phyloP scores from a whole-genome alignment of 495 filamentous ascomycete genomes.

The Hamigera avellanea region DNA sequence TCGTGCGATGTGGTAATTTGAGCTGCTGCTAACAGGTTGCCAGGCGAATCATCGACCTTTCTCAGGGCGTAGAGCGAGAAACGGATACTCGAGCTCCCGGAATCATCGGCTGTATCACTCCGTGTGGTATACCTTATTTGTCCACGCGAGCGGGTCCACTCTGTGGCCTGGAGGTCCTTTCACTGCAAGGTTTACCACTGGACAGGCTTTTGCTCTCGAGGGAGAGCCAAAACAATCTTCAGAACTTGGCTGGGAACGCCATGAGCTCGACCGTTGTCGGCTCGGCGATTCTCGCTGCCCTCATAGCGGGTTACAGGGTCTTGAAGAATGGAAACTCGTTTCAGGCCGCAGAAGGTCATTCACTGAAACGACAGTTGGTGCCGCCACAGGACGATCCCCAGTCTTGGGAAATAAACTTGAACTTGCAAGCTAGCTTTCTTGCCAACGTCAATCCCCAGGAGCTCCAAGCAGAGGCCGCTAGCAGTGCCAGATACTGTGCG shows the following conservation, averaged over 20 bases:
- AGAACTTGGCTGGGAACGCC: slow-evolving; percentile 72
- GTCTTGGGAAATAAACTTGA: background rate
- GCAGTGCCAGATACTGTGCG: slow-evolving; percentile 36
- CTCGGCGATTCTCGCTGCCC: slow-evolving; percentile 41
- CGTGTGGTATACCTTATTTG: slow-evolving; percentile 49
- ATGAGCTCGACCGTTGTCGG: slow-evolving; percentile 72
- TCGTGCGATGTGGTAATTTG: too few relatives aligned
- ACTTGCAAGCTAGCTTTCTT: background rate
- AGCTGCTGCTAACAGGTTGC: too few relatives aligned
- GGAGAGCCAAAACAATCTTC: slow-evolving; percentile 53
- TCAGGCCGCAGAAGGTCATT: too few relatives aligned
- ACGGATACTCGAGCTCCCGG: slow-evolving; percentile 39
- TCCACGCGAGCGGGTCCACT: slow-evolving; percentile 52
- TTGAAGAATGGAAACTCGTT: slow-evolving; percentile 11
- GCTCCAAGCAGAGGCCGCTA: slow-evolving; percentile 13
- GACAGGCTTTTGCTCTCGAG: slow-evolving; percentile 48
- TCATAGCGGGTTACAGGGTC: slow-evolving; percentile 33
- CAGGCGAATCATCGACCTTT: slow-evolving; percentile 52
- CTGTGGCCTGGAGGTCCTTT: slow-evolving; percentile 53
- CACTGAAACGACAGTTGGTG: too few relatives aligned
- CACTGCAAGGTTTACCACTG: slow-evolving; percentile 62
- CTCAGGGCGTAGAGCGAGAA: slow-evolving; percentile 62
- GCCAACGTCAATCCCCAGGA: slow-evolving; percentile 3
- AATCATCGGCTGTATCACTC: slow-evolving; percentile 60
- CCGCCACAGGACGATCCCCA: slow-evolving; percentile 2